Evolutionary conservation across 441 rosid species (phyloP).

Genomic region (Sinapis alba): DNA sequence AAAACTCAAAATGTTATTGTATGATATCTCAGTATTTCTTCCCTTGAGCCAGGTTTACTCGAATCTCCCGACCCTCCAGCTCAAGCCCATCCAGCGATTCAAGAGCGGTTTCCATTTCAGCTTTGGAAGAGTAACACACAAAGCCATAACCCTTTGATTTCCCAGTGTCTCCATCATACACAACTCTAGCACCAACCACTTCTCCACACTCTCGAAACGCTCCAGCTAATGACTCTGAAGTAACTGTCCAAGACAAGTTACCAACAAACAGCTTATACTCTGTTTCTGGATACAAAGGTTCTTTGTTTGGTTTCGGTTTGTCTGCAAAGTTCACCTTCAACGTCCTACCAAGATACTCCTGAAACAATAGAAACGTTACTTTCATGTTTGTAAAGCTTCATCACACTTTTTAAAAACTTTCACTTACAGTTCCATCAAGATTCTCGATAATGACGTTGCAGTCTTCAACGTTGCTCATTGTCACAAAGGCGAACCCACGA

Average conservation of each 20-base stretch:
- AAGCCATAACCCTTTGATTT: slow-evolving; percentile 86
- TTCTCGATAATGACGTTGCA: slow-evolving; percentile 72
- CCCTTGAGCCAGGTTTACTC: slow-evolving; percentile 77
- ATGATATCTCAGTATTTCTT: slow-evolving; percentile 46
- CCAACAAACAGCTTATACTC: slow-evolving; percentile 85
- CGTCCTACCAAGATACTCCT: slow-evolving; percentile 73
- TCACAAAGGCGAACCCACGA: slow-evolving; percentile 89
- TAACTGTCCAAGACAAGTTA: slow-evolving; percentile 84
- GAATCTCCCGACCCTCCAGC: slow-evolving; percentile 73
- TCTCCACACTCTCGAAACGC: slow-evolving; percentile 77
- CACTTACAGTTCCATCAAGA: slow-evolving; percentile 87
- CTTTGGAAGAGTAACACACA: slow-evolving; percentile 61
- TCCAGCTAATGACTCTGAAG: slow-evolving; percentile 66
- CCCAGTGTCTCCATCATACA: slow-evolving; percentile 83
- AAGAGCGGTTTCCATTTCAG: slow-evolving; percentile 82
- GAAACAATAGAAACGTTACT: slow-evolving; percentile 8
- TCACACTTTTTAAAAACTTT: neutral
- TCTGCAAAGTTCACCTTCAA: slow-evolving; percentile 83
- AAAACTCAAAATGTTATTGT: slow-evolving; percentile 13
- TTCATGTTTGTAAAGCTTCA: neutral
- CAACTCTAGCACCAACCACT: slow-evolving; percentile 83
- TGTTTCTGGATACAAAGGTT: slow-evolving; percentile 80
- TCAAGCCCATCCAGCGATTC: slow-evolving; percentile 75
- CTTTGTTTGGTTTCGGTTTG: slow-evolving; percentile 62
- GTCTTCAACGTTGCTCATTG: slow-evolving; percentile 86